Evolutionary conservation across 176 grass and related monocot species (phyloP), one percentile per base, ranked within the genome.

Genomic region (Metroxylon sagu): DNA sequence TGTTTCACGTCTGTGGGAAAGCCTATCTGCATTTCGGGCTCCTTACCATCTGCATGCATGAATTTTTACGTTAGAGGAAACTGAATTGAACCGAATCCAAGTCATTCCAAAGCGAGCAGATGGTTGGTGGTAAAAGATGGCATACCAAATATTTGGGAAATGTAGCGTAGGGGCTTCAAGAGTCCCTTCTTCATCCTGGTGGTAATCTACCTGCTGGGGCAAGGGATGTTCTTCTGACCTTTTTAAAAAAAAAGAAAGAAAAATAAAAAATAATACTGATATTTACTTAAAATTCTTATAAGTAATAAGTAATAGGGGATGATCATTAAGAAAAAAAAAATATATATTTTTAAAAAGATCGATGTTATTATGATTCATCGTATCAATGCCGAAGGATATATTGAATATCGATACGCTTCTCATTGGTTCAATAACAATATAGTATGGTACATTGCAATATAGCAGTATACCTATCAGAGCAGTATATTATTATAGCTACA

Each of bases 1-100:
- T 97, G 92, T 63, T 87, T 90, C 31, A 97, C 87, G 64, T 97
- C 87, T 18, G 92, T 97, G 18, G 92, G 92, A 52, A 88, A 77
- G 52, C 92, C 92, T 6, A 97, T 97, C 74, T 88, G 72, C 65
- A 97, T 26, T 1, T 97, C 92, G 10, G 57, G 73, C 17, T 93
- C 88, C 73, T 90, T 85, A 2, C 70, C 61, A 70, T 83, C 82
- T 86, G 64, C 8, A 30, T 14, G 14, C 3, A 59, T 3, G 56
- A 0, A 56, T 48, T 73, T 60, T 18, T 17, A 27, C 26, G 67
- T 49, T 50, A 8, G 53, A 16, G n/a, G 35, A n/a, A 50, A 16
- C 39, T 14, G 6, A 54, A 19, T 4, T 1, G 16, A 55, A 56
- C n/a, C 16, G 21, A 23, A 23, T 23, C 21, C 1, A 23, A 23